A percentile compares a stretch with the other conserved stretches of the same genome.
Evolutionary conservation across 495 filamentous ascomycete species (phyloP).

Genomic region (Terfezia claveryi): DNA sequence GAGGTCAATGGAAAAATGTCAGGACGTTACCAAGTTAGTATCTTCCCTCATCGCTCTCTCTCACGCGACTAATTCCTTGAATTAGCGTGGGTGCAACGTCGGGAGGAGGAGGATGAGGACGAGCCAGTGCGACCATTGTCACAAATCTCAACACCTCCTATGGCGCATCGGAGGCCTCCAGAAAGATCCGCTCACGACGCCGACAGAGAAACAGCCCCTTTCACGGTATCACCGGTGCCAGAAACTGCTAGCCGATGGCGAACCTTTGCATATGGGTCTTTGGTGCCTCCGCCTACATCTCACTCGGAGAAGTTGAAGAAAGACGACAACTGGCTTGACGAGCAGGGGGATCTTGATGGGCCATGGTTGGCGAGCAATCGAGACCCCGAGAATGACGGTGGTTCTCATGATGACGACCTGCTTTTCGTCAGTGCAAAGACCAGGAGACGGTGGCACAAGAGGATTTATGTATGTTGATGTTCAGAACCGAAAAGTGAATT

Average conservation of each 20-base stretch:
- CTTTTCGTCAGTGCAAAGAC: constrained; percentile 13
- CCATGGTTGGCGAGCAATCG: constrained; percentile 35
- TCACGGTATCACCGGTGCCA: constrained; percentile 13
- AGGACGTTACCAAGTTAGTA: constrained; percentile 20
- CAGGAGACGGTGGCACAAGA: constrained; percentile 33
- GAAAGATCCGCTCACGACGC: constrained; percentile 18
- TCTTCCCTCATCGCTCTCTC: constrained; percentile 7
- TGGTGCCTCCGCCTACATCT: constrained; percentile 27
- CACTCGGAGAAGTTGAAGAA: constrained; percentile 27
- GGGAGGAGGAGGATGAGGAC: constrained; percentile 18
- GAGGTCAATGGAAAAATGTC: constrained; percentile 14
- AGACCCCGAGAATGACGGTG: constrained; percentile 28
- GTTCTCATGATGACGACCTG: constrained; percentile 8
- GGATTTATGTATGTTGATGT: constrained; percentile 23
- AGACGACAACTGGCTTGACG: constrained; percentile 31
- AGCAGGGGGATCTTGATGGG: constrained; percentile 18
- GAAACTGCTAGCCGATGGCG: constrained; percentile 37
- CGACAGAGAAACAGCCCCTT: constrained; percentile 16
- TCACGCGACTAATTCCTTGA: neutral
- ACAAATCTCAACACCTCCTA: constrained; percentile 10
- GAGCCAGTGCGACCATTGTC: neutral
- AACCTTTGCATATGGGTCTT: constrained; percentile 33
- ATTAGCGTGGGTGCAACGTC: constrained; percentile 17
- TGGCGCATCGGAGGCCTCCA: constrained; percentile 14
- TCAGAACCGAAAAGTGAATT: neutral